Percentiles rank a stretch among this genome's conserved stretches.
Conservation (phyloP, 331 rosid species). For the Cydonia oblonga region DNA sequence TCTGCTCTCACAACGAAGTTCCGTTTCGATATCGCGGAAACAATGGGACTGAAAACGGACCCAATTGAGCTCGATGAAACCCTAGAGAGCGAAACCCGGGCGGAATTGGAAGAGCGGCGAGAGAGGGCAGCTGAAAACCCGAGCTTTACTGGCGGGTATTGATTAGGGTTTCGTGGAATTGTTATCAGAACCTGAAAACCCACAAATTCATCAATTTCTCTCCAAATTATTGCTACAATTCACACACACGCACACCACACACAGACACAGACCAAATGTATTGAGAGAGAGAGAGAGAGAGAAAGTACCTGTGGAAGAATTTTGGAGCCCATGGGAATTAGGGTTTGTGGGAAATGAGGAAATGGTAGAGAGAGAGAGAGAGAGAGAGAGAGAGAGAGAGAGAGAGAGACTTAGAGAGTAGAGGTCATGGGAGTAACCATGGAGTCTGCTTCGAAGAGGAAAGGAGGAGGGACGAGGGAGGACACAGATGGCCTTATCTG, state of each 20-base stretch:
- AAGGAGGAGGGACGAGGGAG: not conserved
- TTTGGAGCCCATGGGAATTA: conserved; percentile 52
- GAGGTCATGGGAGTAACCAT: conserved; percentile 15
- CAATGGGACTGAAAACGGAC: conserved; percentile 30
- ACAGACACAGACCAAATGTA: not conserved
- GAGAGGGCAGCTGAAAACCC: conserved; percentile 24
- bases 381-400: not conserved
- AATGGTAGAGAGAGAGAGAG: not conserved
- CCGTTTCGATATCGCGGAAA: conserved; percentile 21
- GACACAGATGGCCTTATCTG: conserved; percentile 30
- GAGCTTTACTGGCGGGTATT: conserved; percentile 23
- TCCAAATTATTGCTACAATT: not conserved
- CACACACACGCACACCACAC: not conserved
- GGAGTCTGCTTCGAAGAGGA: too few species aligned
- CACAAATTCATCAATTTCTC: not conserved
- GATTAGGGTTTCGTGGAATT: conserved; percentile 35
- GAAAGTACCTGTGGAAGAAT: conserved; percentile 57
- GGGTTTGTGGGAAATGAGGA: conserved; percentile 10
- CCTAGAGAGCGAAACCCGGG: conserved; percentile 22
- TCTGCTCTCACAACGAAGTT: conserved; percentile 47
- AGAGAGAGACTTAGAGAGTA: conserved; percentile 11
- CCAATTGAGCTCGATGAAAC: conserved; percentile 34
- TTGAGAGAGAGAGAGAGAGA: too few species aligned
- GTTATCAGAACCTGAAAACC: conserved; percentile 38
- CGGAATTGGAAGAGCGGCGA: conserved; percentile 17